A percentile compares a stretch with the other conserved stretches of the same genome.
phyloP scores from a whole-genome alignment of 1,284 basidiomycete genomes.

The Apiotrichum gracile region DNA sequence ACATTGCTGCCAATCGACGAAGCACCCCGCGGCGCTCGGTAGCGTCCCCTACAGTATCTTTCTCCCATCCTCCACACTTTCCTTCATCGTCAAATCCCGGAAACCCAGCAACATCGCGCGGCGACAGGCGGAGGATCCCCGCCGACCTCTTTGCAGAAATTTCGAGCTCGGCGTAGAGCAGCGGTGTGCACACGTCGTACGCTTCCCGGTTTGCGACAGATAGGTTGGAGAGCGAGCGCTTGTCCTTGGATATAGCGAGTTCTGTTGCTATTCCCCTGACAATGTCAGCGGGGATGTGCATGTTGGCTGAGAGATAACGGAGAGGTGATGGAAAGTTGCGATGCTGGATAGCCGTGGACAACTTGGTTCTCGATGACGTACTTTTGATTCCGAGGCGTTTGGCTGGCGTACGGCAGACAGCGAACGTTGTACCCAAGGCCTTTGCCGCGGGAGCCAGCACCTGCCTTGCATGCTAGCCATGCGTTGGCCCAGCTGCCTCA shows the following conservation, averaged over 20 bases:
- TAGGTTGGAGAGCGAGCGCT: slow-evolving; percentile 15
- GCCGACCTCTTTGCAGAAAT: not conserved
- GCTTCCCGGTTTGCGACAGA: slow-evolving; percentile 11
- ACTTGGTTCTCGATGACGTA: no score
- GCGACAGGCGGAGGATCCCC: not conserved
- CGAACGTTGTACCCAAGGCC: no score
- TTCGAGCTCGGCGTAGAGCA: slow-evolving; percentile 16
- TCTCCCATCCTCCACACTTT: not conserved
- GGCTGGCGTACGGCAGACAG: no score
- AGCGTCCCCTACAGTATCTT: not conserved
- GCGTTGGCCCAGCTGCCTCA: no score
- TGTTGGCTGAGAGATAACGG: not conserved
- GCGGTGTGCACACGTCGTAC: slow-evolving; percentile 19
- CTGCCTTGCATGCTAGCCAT: no score
- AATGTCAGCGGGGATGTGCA: slow-evolving; percentile 14
- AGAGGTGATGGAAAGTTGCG: not conserved
- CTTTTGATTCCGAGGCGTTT: no score
- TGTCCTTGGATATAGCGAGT: slow-evolving; percentile 4
- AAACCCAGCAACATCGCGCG: not conserved
- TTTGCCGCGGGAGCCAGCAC: no score
- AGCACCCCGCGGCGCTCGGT: not conserved
- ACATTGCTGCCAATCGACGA: not conserved
- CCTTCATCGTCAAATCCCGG: not conserved
- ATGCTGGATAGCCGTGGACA: not conserved
- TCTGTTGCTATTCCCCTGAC: slow-evolving; percentile 18